A percentile compares a stretch with the other conserved stretches of the same genome.
phyloP scores from a whole-genome alignment of 805 yeast genomes.

The Candida orba region DNA sequence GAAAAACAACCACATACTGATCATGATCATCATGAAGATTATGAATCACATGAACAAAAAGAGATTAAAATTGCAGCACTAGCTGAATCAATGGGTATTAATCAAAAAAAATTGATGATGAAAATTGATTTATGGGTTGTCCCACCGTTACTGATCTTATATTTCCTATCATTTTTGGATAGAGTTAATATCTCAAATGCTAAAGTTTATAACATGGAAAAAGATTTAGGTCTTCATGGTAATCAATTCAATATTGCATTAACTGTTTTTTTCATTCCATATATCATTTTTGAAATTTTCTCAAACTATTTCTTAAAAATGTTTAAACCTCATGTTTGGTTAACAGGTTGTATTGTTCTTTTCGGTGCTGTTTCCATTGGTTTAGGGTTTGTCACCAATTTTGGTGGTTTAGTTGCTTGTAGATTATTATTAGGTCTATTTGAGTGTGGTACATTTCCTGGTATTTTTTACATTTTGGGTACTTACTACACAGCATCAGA shows the following conservation, averaged over 20 bases:
- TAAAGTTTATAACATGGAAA: slow-evolving; percentile 58
- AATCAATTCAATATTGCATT: slow-evolving; percentile 38
- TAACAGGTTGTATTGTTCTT: slow-evolving; percentile 26
- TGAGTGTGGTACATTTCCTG: slow-evolving; percentile 48
- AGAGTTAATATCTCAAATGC: slow-evolving; percentile 82
- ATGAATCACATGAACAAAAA: slow-evolving; percentile 17
- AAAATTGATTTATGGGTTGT: slow-evolving; percentile 64
- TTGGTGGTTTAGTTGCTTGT: slow-evolving; percentile 40
- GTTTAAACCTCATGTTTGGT: slow-evolving; percentile 33
- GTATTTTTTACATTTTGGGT: slow-evolving; percentile 40
- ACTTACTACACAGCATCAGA: slow-evolving; percentile 43
- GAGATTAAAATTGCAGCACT: slow-evolving; percentile 23
- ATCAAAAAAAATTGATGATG: slow-evolving; percentile 50
- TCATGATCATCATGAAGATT: slow-evolving; percentile 5
- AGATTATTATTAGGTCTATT: slow-evolving; percentile 46
- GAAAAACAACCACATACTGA: too few relatives aligned
- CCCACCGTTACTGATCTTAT: slow-evolving; percentile 69
- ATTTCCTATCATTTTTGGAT: slow-evolving; percentile 72
- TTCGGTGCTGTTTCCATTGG: slow-evolving; percentile 38
- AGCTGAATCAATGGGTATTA: slow-evolving; percentile 41
- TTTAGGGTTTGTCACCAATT: slow-evolving; percentile 36
- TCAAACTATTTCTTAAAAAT: slow-evolving; percentile 33
- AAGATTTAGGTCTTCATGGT: slow-evolving; percentile 42
- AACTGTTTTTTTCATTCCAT: slow-evolving; percentile 42
- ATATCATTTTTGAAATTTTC: slow-evolving; percentile 31